Percentiles rank a stretch among this genome's conserved stretches.
These are phyloP conservation scores for Colletotrichum destructivum DNA, from an alignment of 2,329 filamentous ascomycete genomes.

Conservation along the genomic window DNA sequence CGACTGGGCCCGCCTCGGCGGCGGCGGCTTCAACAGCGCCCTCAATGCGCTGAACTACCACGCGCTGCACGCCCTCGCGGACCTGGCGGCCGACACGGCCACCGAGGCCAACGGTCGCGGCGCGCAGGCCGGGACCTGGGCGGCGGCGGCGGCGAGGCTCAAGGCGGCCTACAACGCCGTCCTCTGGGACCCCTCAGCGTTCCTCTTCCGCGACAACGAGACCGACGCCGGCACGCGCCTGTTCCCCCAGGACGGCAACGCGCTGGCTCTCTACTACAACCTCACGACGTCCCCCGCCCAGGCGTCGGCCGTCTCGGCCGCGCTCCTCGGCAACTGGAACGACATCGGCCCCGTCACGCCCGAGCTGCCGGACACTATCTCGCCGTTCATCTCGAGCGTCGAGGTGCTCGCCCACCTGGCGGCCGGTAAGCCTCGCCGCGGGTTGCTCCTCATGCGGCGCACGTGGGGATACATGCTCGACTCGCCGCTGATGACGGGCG, in stretches of 20 bases:
- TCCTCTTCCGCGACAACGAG: conserved; percentile 66
- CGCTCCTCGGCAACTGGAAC: conserved; percentile 47
- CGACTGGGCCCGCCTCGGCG: conserved; percentile 51
- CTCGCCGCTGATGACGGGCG: conserved; percentile 52
- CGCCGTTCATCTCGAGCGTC: conserved; percentile 52
- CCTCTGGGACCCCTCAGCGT: conserved; percentile 60
- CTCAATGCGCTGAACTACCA: conserved; percentile 52
- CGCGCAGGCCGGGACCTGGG: conserved; percentile 33
- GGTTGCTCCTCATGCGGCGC: conserved; percentile 49
- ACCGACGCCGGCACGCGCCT: conserved; percentile 54
- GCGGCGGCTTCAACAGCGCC: conserved; percentile 51
- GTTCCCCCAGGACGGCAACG: conserved; percentile 65
- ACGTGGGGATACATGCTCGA: conserved; percentile 51
- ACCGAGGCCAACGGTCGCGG: conserved; percentile 22
- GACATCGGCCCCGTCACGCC: conserved; percentile 50
- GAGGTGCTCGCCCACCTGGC: conserved; percentile 54
- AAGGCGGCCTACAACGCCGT: conserved; percentile 58
- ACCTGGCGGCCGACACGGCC: conserved; percentile 41
- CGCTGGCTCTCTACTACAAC: conserved; percentile 58
- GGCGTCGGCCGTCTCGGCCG: conserved; percentile 42
- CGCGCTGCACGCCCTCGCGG: conserved; percentile 45
- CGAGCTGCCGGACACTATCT: conserved; percentile 54
- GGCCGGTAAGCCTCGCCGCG: conserved; percentile 44
- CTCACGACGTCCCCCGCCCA: conserved; percentile 42
- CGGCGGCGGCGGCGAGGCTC: conserved; percentile 27